Evolutionary conservation across 176 grass and related monocot species (phyloP), one percentile per base, ranked within the genome.

Genomic region (Pontederia paniculata): DNA sequence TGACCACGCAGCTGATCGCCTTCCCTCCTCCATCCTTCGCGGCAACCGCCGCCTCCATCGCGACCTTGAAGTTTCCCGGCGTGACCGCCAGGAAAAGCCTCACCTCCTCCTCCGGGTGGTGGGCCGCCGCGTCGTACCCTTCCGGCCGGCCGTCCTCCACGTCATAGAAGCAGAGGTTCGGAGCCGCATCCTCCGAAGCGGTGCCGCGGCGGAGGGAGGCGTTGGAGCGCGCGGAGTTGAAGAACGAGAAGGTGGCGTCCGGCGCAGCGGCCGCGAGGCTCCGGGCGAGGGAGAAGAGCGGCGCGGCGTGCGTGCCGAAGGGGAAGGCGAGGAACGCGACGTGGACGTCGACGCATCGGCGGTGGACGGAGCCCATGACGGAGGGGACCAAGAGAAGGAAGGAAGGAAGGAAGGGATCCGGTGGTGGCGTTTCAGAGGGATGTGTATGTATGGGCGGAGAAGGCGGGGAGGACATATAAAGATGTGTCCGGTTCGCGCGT

Each of bases 241-340:
- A 76, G 9, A 80, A 80, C 60, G 79, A 21, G 0, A 57, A 42
- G 0, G 69, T 22, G 3, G 51, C 12, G 12, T 23, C 2, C 0
- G 74, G 81, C 17, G 76, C 72, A 0, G 72, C 65, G 23, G 54
- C 44, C n/a, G 84, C 84, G 46, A 83, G 70, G 2, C 59, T 41
- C 23, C 76, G 69, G 55, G 85, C 76, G 45, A 88, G 28, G 4
- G 73, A 41, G 60, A 83, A 55, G 6, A 83, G 55, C 52, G 73
- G 60, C 2, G 70, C 66, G 9, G 73, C 52, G 77, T 89, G 85
- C 52, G 76, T 74, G 51, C 77, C 83, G 80, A 84, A 89, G 5
- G 85, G 85, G 70, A 89, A 89, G 61, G 77, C 51, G 0, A 80
- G 52, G 14, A 89, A 52, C 2, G 70, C 80, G 12, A 84, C 67